Percentiles rank a stretch among this genome's conserved stretches.
Evolutionary conservation across 352 stramenopile species (phyloP).

Genomic region (Pythium aphanidermatum): DNA sequence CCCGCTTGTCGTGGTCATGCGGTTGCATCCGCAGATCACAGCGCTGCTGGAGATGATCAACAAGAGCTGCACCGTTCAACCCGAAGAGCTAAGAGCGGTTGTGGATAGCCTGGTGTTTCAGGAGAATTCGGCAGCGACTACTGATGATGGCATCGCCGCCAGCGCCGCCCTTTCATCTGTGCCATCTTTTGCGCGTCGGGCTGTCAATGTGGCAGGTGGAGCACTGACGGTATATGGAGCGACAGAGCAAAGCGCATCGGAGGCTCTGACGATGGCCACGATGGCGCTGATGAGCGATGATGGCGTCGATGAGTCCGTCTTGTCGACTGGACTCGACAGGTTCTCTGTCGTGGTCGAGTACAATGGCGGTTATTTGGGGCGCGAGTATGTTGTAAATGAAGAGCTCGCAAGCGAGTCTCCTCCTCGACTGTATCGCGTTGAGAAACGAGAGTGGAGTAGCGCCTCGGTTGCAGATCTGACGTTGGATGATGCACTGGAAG

Average conservation of each 20-base stretch:
- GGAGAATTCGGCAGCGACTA: neutral
- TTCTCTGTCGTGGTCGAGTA: conserved; percentile 18
- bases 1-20: conserved; percentile 14
- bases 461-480: conserved; percentile 12
- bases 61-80: neutral
- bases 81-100: neutral
- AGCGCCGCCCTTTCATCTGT: neutral
- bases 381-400: conserved; percentile 1
- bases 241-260: conserved; percentile 4
- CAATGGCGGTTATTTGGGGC: conserved; percentile 8
- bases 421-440: conserved; percentile 7
- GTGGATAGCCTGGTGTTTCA: conserved; percentile 16
- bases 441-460: conserved; percentile 13
- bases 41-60: conserved; percentile 5
- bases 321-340: neutral
- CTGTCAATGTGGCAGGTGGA: conserved; percentile 15
- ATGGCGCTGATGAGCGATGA: conserved; percentile 3
- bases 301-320: neutral
- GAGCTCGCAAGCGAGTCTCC: neutral
- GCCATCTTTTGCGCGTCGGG: conserved; percentile 1
- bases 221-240: conserved; percentile 10
- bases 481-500: conserved; percentile 20
- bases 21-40: conserved; percentile 8
- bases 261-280: conserved; percentile 12
- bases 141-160: neutral